Evolutionary conservation across 108 stramenopile species (phyloP), one percentile per base, ranked within the genome.

Genomic region (Stephanodiscus triporus): DNA sequence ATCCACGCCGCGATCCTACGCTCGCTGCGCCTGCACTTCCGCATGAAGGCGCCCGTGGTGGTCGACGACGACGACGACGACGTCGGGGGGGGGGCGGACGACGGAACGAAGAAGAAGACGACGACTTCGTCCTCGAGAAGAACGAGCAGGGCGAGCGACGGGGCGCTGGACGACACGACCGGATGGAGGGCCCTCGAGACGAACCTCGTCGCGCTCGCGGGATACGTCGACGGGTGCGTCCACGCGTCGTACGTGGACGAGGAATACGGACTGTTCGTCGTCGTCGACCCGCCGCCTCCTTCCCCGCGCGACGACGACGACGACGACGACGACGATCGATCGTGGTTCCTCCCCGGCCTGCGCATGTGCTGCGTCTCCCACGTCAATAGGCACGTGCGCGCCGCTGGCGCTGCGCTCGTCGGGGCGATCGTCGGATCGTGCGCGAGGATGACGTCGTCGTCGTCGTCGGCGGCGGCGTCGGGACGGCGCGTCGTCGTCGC

Each of bases 101-200:
- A n/a, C n/a, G n/a, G n/a, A n/a, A n/a, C n/a, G n/a, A n/a, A n/a
- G n/a, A n/a, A n/a, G n/a, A n/a, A n/a, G n/a, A n/a, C n/a, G n/a
- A n/a, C n/a, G n/a, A n/a, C n/a, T n/a, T n/a, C n/a, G n/a, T n/a
- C n/a, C n/a, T n/a, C n/a, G n/a, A n/a, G n/a, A 6, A 49, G 8
- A 19, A 2, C 45, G 17, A 63, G 67, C 51, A 80, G 82, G 49
- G 83, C 88, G 23, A 86, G 82, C n/a, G 84, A 86, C 37, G 93
- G 91, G 6, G 97, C 94, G 0, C 75, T 98, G 67, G 97, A 98
- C 67, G 98, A 98, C 82, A 97, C 97, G 20, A 95, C 95, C n/a
- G 97, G 98, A 57, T 98, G 98, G 98, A 91, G 97, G 72, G 93
- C 96, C 14, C 77, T 98, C 24, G 97, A 98, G 78, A 97, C 98